Percentiles rank a stretch among this genome's conserved stretches.
Conservation (phyloP, 2,329 filamentous ascomycete species). For the Pseudonectria buxi region DNA sequence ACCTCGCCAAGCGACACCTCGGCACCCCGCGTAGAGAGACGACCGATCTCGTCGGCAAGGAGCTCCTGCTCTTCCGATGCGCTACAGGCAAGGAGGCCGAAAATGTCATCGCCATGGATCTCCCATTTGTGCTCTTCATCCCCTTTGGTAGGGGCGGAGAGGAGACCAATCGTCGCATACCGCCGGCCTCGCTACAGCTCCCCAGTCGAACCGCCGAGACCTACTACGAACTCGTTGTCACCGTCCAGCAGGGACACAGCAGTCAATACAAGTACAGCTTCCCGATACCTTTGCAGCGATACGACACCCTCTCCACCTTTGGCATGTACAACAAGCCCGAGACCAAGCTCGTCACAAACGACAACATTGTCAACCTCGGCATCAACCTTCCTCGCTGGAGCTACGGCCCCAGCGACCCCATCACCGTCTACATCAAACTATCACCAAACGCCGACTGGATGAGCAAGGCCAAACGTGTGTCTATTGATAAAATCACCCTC, state of each 20-base stretch:
- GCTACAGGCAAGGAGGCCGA: slow-evolving; percentile 78
- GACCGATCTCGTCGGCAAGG: slow-evolving; percentile 88
- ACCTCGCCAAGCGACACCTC: slow-evolving; percentile 84
- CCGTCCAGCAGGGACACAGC: slow-evolving; percentile 81
- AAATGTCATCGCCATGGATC: slow-evolving; percentile 87
- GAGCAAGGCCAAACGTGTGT: slow-evolving; percentile 82
- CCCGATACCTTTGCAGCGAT: slow-evolving; percentile 82
- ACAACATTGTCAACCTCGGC: slow-evolving; percentile 85
- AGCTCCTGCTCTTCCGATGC: slow-evolving; percentile 86
- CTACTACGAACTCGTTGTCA: slow-evolving; percentile 93
- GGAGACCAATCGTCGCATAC: slow-evolving; percentile 82
- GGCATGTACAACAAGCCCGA: slow-evolving; percentile 99
- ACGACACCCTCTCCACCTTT: slow-evolving; percentile 95
- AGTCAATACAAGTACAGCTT: slow-evolving; percentile 88
- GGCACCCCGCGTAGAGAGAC: slow-evolving; percentile 86
- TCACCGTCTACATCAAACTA: slow-evolving; percentile 92
- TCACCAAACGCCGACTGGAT: slow-evolving; percentile 90
- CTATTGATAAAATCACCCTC: slow-evolving; percentile 89
- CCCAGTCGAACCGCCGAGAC: slow-evolving; percentile 94
- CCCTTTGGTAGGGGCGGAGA: slow-evolving; percentile 88
- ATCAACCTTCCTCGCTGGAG: slow-evolving; percentile 94
- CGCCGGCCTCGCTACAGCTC: slow-evolving; percentile 84
- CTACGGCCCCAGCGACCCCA: slow-evolving; percentile 89
- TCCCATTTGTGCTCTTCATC: slow-evolving; percentile 96
- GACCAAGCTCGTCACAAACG: slow-evolving; percentile 74